Percentiles rank a stretch among this genome's conserved stretches.
Evolutionary conservation across 1,284 basidiomycete genomes (phyloP).

Genomic region (Stygiomarasmius scandens): DNA sequence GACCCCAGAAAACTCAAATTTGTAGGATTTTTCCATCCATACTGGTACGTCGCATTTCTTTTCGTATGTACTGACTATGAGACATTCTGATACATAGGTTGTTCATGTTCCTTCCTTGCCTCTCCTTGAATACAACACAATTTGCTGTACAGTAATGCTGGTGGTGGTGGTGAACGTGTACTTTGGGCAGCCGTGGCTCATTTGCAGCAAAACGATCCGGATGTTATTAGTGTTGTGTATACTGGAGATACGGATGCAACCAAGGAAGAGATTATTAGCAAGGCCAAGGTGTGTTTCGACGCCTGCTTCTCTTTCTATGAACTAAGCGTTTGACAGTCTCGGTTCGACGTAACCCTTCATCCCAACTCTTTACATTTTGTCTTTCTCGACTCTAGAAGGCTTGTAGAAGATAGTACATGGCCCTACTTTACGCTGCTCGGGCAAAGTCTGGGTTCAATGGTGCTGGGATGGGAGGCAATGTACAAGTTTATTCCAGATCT

Average conservation of each 20-base stretch:
- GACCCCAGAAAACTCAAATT: slow-evolving; percentile 30
- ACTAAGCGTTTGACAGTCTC: slow-evolving; percentile 47
- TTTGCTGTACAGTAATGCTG: slow-evolving; percentile 77
- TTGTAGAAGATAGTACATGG: slow-evolving; percentile 88
- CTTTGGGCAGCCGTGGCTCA: slow-evolving; percentile 90
- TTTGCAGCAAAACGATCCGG: slow-evolving; percentile 74
- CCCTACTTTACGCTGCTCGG: slow-evolving; percentile 88
- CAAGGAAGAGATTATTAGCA: slow-evolving; percentile 82
- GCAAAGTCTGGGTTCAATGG: slow-evolving; percentile 87
- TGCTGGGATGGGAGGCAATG: slow-evolving; percentile 84
- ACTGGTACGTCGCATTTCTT: slow-evolving; percentile 64
- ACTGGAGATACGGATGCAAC: slow-evolving; percentile 83
- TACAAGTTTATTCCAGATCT: slow-evolving; percentile 79
- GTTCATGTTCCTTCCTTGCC: slow-evolving; percentile 14
- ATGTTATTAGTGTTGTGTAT: slow-evolving; percentile 85
- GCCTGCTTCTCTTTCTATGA: background rate
- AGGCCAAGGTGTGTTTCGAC: slow-evolving; percentile 68
- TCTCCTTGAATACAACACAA: slow-evolving; percentile 38
- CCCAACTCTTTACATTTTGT: slow-evolving; percentile 75
- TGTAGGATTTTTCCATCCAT: slow-evolving; percentile 94
- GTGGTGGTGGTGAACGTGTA: slow-evolving; percentile 96
- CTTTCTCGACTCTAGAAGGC: slow-evolving; percentile 68
- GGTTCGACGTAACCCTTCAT: slow-evolving; percentile 82
- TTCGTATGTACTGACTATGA: background rate
- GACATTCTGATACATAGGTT: slow-evolving; percentile 27